Conservation (phyloP, 768 basidiomycete genomes). For the Auriscalpium microsporum region DNA sequence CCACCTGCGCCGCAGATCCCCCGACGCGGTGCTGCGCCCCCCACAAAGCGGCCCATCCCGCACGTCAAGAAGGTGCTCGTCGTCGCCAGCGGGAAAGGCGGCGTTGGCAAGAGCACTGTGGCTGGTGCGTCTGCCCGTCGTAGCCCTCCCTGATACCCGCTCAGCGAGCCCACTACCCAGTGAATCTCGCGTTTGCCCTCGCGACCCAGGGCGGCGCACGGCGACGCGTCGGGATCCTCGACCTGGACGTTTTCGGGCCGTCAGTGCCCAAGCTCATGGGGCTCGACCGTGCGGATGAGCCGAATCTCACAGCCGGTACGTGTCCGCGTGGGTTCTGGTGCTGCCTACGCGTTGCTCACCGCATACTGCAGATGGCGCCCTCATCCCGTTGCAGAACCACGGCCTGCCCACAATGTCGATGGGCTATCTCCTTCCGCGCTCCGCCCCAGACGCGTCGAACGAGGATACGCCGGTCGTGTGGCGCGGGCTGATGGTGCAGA, state of each 20-base stretch:
- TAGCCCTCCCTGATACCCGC: not conserved
- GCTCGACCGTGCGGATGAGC: slow-evolving; percentile 69
- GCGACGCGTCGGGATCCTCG: slow-evolving; percentile 76
- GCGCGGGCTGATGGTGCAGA: slow-evolving; percentile 98
- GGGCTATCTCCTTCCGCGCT: slow-evolving; percentile 78
- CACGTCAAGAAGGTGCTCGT: slow-evolving; percentile 75
- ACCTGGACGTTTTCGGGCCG: slow-evolving; percentile 94
- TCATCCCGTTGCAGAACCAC: slow-evolving; percentile 81
- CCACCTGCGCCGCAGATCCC: slow-evolving; percentile 48
- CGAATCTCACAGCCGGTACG: slow-evolving; percentile 62
- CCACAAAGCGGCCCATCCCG: slow-evolving; percentile 49
- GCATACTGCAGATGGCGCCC: slow-evolving; percentile 46
- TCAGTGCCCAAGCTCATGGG: slow-evolving; percentile 92
- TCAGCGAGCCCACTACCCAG: slow-evolving; percentile 28
- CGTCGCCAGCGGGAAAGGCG: slow-evolving; percentile 91
- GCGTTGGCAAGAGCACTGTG: slow-evolving; percentile 91
- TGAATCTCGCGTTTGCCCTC: slow-evolving; percentile 75
- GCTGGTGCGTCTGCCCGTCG: slow-evolving; percentile 49
- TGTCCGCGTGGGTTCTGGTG: not conserved
- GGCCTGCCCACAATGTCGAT: slow-evolving; percentile 94
- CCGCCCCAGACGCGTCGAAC: slow-evolving; percentile 37
- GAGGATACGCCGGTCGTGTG: slow-evolving; percentile 83
- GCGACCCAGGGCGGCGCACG: slow-evolving; percentile 33
- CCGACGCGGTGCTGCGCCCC: slow-evolving; percentile 38
- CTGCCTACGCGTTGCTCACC: not conserved